Percentiles rank a stretch among this genome's conserved stretches.
These are phyloP conservation scores for Aciculosporium take DNA, from an alignment of 2,329 filamentous ascomycete species.

Conservation along the genomic window DNA sequence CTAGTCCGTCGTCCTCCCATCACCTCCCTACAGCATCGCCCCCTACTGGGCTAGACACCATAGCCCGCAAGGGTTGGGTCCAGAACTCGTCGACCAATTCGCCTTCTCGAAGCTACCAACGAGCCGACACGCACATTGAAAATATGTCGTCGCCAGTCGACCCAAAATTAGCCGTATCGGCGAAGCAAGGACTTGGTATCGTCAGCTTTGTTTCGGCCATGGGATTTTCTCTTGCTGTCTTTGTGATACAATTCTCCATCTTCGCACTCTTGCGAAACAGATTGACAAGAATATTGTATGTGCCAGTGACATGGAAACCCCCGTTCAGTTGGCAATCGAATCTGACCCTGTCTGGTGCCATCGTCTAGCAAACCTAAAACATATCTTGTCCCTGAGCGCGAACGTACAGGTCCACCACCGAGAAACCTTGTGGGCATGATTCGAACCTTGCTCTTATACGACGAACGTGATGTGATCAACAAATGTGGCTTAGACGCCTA, in stretches of 20 bases:
- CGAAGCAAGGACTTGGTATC: slow-evolving; percentile 29
- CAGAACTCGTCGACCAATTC: background rate
- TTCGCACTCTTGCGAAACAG: slow-evolving; percentile 69
- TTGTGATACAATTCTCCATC: slow-evolving; percentile 48
- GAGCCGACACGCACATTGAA: background rate
- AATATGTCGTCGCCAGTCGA: slow-evolving; percentile 1
- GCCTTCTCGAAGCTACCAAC: background rate
- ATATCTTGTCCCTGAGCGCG: slow-evolving; percentile 71
- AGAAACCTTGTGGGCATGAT: slow-evolving; percentile 36
- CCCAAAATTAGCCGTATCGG: slow-evolving; percentile 17
- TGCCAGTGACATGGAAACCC: background rate
- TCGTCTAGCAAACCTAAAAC: slow-evolving; percentile 58
- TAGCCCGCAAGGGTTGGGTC: background rate
- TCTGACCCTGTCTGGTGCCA: background rate
- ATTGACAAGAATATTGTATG: slow-evolving; percentile 69
- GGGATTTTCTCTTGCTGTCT: slow-evolving; percentile 46
- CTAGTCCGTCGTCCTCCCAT: background rate
- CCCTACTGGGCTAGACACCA: background rate
- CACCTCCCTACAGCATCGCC: background rate
- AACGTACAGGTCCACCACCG: slow-evolving; percentile 65
- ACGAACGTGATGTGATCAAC: slow-evolving; percentile 73
- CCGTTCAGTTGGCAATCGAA: background rate
- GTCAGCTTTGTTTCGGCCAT: slow-evolving; percentile 48
- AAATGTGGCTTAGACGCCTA: slow-evolving; percentile 95
- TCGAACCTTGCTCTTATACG: slow-evolving; percentile 49